Base-by-base conservation (phyloP, 768 basidiomycete genomes). In the Mycena rosella region DNA sequence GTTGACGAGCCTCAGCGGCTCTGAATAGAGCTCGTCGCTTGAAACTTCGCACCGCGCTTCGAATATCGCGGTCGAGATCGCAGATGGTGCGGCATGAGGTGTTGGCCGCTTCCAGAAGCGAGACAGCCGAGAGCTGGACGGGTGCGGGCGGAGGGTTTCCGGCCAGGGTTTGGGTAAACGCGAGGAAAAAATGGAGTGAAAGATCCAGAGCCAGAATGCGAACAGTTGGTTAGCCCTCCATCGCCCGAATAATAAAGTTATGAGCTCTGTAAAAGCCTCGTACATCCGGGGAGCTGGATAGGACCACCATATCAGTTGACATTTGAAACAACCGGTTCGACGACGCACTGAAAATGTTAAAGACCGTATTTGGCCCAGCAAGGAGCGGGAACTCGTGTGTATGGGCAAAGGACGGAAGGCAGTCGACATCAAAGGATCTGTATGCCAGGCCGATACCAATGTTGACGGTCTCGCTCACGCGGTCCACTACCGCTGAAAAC, bases 11-110 rank as follows among this genome's bases (percentile, higher is more conserved):
- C 27, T n/a, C 1, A 60, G 22, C 7, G 68, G 45, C 8, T 48
- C n/a, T 3, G 27, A 26, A 6, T 17, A 17, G 4, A 61, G 14
- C 5, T 24, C 27, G 5, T 60, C 63, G 53, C 56, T 59, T 11
- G 58, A 44, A 15, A 65, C 60, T 27, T 69, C 63, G 63, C 68
- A 69, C 48, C 68, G 68, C 32, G 68, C 68, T 11, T 57, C 68
- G 45, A 59, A 59, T 26, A 65, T 52, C 2, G 11, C 4, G 26
- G 20, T 20, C 18, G 24, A 8, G 9, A 3, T n/a, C 14, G 18
- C 22, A 11, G 14, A 29, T 27, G 29, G 29, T n/a, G n/a, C n/a
- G n/a, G n/a, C n/a, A n/a, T n/a, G n/a, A n/a, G n/a, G n/a, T n/a
- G n/a, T n/a, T 5, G 3, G 27, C 11, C n/a, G 45, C 2, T 18